Percentiles rank a stretch among this genome's conserved stretches.
Conservation (phyloP, 2,329 filamentous ascomycete genomes). For the Aspergillus cejpii region DNA sequence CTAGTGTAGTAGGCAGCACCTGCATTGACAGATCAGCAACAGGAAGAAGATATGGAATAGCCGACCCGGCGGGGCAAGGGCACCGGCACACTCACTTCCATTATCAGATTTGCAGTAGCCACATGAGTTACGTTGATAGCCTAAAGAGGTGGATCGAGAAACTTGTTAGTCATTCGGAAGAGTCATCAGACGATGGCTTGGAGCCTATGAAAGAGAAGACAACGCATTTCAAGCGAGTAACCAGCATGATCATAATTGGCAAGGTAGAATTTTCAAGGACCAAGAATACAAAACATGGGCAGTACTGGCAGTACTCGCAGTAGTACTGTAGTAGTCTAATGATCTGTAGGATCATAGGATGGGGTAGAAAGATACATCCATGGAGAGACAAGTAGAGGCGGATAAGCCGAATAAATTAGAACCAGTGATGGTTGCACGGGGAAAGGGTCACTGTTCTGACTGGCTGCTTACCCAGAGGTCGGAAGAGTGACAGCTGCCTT, state of each 20-base stretch:
- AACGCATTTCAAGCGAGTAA: neutral
- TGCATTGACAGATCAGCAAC: constrained; percentile 20
- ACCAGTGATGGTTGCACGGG: constrained; percentile 34
- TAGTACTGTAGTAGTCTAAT: no score
- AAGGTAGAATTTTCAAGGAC: neutral
- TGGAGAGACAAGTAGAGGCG: neutral
- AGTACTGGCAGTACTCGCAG: no score
- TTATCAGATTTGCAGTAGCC: constrained; percentile 45
- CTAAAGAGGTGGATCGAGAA: constrained; percentile 20
- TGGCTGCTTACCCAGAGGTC: constrained; percentile 41
- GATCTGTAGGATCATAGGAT: no score
- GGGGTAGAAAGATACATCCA: constrained; percentile 1
- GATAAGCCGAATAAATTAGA: constrained; percentile 10
- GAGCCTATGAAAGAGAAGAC: neutral
- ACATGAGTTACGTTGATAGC: constrained; percentile 44
- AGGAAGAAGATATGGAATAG: neutral
- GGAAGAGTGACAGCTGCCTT: constrained; percentile 40
- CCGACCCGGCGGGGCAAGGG: neutral
- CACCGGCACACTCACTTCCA: constrained; percentile 41
- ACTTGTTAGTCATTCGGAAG: neutral
- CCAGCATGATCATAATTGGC: neutral
- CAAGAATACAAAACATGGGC: constrained; percentile 5
- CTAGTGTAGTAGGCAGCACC: constrained; percentile 44
- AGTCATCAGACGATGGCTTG: neutral
- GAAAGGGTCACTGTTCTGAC: constrained; percentile 23